Evolutionary conservation across 2,329 filamentous ascomycete genomes (phyloP).

Genomic region (Fusarium verrucosum): DNA sequence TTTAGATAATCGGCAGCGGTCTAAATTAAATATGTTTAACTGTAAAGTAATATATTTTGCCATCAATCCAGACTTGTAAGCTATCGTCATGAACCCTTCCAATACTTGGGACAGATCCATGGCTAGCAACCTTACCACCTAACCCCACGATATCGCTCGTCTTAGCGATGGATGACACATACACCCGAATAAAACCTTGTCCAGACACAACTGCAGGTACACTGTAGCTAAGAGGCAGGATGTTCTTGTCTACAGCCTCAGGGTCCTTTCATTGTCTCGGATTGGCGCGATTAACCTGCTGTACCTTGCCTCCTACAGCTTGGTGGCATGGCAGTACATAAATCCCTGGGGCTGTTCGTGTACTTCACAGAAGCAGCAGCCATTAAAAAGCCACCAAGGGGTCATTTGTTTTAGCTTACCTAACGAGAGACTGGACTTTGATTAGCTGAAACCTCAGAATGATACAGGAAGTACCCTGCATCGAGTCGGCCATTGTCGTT

Average conservation of each 20-base stretch:
- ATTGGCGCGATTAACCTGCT: constrained; percentile 35
- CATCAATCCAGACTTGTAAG: neutral
- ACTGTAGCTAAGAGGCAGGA: constrained; percentile 24
- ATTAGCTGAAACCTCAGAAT: constrained; percentile 17
- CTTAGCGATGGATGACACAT: neutral
- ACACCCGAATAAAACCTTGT: constrained; percentile 4
- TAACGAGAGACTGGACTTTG: constrained; percentile 4
- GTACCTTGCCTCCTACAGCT: constrained; percentile 36
- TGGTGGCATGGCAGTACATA: constrained; percentile 29
- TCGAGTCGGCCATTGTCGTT: constrained; percentile 28
- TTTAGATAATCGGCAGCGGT: neutral
- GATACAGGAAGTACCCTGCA: constrained; percentile 27
- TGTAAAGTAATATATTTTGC: neutral
- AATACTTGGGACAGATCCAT: too few species aligned
- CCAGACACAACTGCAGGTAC: constrained; percentile 34
- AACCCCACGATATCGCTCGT: neutral
- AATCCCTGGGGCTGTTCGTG: constrained; percentile 35
- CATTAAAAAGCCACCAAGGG: constrained; percentile 29
- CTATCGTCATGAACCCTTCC: neutral
- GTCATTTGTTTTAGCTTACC: constrained; percentile 12
- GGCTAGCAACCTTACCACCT: too few species aligned
- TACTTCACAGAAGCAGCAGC: constrained; percentile 24
- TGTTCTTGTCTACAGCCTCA: constrained; percentile 19
- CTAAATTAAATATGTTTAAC: neutral
- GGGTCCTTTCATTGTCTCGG: constrained; percentile 11